Evolutionary conservation across 768 basidiomycete species (phyloP), one percentile per base, ranked within the genome.

Genomic region (Pisolithus tinctorius): DNA sequence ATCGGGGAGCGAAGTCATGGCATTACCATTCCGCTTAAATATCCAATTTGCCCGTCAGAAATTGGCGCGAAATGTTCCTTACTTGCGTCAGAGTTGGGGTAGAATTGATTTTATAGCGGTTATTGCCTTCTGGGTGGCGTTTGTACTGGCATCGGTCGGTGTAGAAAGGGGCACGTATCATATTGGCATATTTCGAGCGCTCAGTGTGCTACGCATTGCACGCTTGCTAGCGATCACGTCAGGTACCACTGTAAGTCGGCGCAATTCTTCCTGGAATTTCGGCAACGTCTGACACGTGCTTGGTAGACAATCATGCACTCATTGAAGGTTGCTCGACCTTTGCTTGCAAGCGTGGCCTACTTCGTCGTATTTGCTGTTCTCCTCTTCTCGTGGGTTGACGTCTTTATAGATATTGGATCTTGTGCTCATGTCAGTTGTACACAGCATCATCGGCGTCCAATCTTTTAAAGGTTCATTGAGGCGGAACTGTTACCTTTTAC

Each of bases 1-100:
- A 45, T 60, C 73, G 0, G 76, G 79, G 46, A 61, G 69, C 8
- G 26, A 40, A 17, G 67, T 78, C n/a, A 66, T 80, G 13, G 60
- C 69, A 2, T 74, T 85, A 8, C 84, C 85, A 0, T 86, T 86
- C 60, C 74, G 77, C 25, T 65, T 86, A 39, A 81, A 78, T 59
- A 68, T 88, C n/a, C 69, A 69, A 16, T 69, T 78, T 54, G 69
- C 77, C 0, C 78, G 75, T 54, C 72, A 77, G 49, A 80, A 81
- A 56, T 77, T 81, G n/a, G 69, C 71, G 26, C 73, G 82, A 31
- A 84, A 86, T 55, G 74, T 93, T 2, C 93, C 95, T 0, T 98
- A 92, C 64, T 75, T 98, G 1, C 79, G 95, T 8, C 93, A 97
- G 61, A 88, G 88, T 50, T 97, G 93, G 93, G 87, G 80, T 60